Conservation (phyloP, 805 yeast genomes). For the Ogataea angusta region DNA sequence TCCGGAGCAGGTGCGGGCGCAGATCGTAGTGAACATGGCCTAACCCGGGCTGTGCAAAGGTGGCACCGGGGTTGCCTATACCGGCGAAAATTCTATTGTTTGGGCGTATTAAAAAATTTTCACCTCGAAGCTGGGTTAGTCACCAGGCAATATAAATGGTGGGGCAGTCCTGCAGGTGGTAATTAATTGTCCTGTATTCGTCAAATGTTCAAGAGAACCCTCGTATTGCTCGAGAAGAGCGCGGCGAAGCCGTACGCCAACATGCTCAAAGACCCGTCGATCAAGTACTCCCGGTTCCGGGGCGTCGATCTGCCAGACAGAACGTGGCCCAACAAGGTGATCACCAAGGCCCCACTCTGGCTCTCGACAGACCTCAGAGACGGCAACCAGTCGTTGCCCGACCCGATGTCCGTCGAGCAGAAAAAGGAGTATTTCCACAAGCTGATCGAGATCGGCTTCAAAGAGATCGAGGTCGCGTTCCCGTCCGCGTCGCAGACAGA, state of each 20-base stretch:
- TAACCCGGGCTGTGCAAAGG: background rate
- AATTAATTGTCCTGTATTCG: background rate
- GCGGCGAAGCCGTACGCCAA: slow-evolving; percentile 30
- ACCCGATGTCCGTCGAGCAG: slow-evolving; percentile 74
- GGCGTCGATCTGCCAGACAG: slow-evolving; percentile 58
- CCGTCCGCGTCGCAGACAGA: slow-evolving; percentile 83
- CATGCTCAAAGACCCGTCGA: slow-evolving; percentile 71
- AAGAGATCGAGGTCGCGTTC: slow-evolving; percentile 77
- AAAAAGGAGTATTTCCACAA: slow-evolving; percentile 74
- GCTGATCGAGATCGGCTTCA: slow-evolving; percentile 68
- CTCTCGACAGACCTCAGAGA: slow-evolving; percentile 76
- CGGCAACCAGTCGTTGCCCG: slow-evolving; percentile 79
- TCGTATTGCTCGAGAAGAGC: slow-evolving; percentile 28
- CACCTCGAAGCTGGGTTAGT: slow-evolving; percentile 6
- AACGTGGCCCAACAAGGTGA: slow-evolving; percentile 66
- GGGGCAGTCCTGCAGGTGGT: slow-evolving; percentile 5
- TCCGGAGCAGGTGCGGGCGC: slow-evolving; percentile 37
- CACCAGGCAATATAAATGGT: slow-evolving; percentile 5
- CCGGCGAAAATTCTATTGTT: slow-evolving; percentile 9
- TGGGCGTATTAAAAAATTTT: slow-evolving; percentile 8
- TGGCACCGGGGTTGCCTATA: slow-evolving; percentile 1
- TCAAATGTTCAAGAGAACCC: slow-evolving; percentile 30
- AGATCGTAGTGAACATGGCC: slow-evolving; percentile 17
- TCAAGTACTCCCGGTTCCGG: slow-evolving; percentile 55
- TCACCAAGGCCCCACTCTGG: slow-evolving; percentile 77